phyloP scores from a whole-genome alignment of 169 alveolate genomes.

The Cystoisospora suis region DNA sequence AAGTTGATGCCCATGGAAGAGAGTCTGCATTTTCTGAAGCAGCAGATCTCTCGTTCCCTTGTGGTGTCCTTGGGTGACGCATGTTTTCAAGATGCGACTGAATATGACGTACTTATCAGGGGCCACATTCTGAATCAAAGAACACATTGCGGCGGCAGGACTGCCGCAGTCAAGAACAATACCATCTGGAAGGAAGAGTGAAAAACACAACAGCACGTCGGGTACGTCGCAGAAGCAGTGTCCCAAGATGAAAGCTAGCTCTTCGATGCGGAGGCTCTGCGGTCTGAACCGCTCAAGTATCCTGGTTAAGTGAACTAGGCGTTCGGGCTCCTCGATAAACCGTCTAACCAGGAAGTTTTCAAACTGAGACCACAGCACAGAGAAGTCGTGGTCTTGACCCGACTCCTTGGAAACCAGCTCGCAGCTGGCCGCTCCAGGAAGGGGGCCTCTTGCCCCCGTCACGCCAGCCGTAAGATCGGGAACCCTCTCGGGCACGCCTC shows the following conservation, averaged over 20 bases:
- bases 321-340: slow-evolving; percentile 40
- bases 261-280: slow-evolving; percentile 55
- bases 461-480: too few relatives aligned
- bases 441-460: too few relatives aligned
- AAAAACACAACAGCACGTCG: slow-evolving; percentile 53
- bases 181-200: slow-evolving; percentile 50
- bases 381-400: not conserved
- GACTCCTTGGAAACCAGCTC: too few relatives aligned
- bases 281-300: slow-evolving; percentile 35
- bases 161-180: slow-evolving; percentile 36
- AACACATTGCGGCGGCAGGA: slow-evolving; percentile 60
- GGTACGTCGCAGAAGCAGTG: slow-evolving; percentile 40
- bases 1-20: slow-evolving; percentile 57
- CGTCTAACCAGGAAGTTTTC: slow-evolving; percentile 53
- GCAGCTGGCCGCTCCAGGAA: too few relatives aligned
- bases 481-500: too few relatives aligned
- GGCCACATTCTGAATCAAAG: slow-evolving; percentile 55
- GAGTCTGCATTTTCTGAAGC: slow-evolving; percentile 57
- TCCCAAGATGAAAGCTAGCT: slow-evolving; percentile 54
- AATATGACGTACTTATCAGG: slow-evolving; percentile 54
- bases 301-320: slow-evolving; percentile 25
- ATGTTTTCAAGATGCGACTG: slow-evolving; percentile 43
- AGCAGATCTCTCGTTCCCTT: slow-evolving; percentile 54
- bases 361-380: slow-evolving; percentile 47
- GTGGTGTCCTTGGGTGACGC: slow-evolving; percentile 11